Conservation (phyloP, 2,329 filamentous ascomycete species). For the Taxawa tesnikishii region DNA sequence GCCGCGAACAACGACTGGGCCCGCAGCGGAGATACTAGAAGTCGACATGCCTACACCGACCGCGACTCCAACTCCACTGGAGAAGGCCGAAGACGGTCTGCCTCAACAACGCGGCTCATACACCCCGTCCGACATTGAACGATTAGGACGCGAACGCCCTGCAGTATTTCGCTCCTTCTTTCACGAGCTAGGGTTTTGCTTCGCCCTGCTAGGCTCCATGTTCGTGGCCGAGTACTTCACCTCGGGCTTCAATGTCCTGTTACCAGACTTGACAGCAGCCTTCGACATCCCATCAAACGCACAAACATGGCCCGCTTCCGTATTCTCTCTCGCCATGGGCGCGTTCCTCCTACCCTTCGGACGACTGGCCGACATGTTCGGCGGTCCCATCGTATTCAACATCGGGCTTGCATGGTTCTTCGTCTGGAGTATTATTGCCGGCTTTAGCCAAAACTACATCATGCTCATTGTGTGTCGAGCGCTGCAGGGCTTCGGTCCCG, state of each 20-base stretch:
- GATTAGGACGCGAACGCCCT: slow-evolving; percentile 5
- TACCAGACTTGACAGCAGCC: slow-evolving; percentile 14
- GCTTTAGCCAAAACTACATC: slow-evolving; percentile 12
- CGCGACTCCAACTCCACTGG: too few relatives aligned
- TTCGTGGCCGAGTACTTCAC: slow-evolving; percentile 23
- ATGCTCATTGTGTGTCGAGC: slow-evolving; percentile 19
- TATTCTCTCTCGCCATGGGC: slow-evolving; percentile 20
- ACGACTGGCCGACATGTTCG: slow-evolving; percentile 21
- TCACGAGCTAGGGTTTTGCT: slow-evolving; percentile 20
- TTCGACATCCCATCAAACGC: slow-evolving; percentile 5
- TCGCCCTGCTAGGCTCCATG: slow-evolving; percentile 21
- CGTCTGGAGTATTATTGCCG: slow-evolving; percentile 20
- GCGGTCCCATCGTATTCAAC: slow-evolving; percentile 21
- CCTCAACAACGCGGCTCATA: too few relatives aligned
- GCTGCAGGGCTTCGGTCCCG: slow-evolving; percentile 22
- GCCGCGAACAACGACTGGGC: too few relatives aligned
- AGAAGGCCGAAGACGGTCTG: too few relatives aligned
- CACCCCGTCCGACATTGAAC: slow-evolving; percentile 3
- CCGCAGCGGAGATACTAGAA: too few relatives aligned
- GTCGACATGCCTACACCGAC: too few relatives aligned
- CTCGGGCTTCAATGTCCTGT: slow-evolving; percentile 21
- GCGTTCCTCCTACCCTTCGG: slow-evolving; percentile 20
- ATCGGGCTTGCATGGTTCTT: slow-evolving; percentile 19
- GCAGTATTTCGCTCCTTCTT: slow-evolving; percentile 9
- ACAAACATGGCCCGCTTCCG: slow-evolving; percentile 20